Percentiles rank a stretch among this genome's conserved stretches.
Evolutionary conservation across 2,329 filamentous ascomycete genomes (phyloP).

Genomic region (Exophiala aquamarina): DNA sequence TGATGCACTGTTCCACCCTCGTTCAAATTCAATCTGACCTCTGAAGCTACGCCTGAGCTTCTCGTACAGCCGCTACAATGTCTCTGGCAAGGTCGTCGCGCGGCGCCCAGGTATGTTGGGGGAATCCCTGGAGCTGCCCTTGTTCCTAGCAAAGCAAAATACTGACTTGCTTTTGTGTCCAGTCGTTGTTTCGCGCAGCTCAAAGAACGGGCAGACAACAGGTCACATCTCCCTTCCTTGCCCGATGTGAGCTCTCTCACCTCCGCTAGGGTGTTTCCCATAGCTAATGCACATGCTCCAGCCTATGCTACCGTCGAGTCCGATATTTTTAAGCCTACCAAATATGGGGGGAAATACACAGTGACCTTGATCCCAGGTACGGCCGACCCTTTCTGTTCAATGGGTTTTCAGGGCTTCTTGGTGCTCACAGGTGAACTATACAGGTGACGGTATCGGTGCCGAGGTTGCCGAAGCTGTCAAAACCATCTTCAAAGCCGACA

Average conservation of each 20-base stretch:
- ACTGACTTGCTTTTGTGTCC: constrained; percentile 17
- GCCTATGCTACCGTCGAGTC: constrained; percentile 72
- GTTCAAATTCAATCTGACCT: no score
- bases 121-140: not conserved
- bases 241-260: constrained; percentile 23
- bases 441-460: constrained; percentile 91
- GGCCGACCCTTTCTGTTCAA: constrained; percentile 28
- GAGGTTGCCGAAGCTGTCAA: constrained; percentile 98
- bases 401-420: not conserved
- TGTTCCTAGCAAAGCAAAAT: not conserved
- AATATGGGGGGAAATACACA: constrained; percentile 99
- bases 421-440: constrained; percentile 12
- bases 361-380: constrained; percentile 94
- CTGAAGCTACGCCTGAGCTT: no score
- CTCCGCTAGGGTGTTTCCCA: not conserved
- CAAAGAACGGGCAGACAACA: constrained; percentile 19
- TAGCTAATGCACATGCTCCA: constrained; percentile 8
- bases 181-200: constrained; percentile 28
- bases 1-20: no score
- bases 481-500: constrained; percentile 99
- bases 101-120: constrained; percentile 23
- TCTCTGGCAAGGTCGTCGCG: constrained; percentile 26
- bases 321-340: constrained; percentile 98
- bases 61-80: constrained; percentile 13
- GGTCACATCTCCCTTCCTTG: constrained; percentile 18